phyloP scores from a whole-genome alignment of 2,329 filamentous ascomycete species.

The Alternaria tenuissima region DNA sequence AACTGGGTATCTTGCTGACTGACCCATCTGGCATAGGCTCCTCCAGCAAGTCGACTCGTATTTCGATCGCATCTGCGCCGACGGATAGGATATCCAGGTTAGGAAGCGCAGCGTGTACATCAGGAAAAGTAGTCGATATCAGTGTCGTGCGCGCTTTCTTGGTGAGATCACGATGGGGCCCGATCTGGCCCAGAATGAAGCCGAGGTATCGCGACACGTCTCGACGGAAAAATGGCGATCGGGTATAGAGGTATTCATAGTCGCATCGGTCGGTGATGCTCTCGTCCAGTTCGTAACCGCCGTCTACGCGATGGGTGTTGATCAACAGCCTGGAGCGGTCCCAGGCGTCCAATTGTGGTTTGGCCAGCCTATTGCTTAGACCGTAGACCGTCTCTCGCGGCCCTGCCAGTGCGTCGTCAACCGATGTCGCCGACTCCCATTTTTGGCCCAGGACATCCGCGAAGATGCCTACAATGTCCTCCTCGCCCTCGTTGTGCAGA shows the following conservation, averaged over 20 bases:
- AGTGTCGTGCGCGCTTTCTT: constrained; percentile 82
- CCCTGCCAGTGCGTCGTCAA: constrained; percentile 63
- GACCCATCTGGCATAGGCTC: constrained; percentile 69
- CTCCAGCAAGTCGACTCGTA: constrained; percentile 81
- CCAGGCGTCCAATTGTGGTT: constrained; percentile 65
- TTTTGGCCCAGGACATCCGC: constrained; percentile 82
- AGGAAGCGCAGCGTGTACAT: constrained; percentile 81
- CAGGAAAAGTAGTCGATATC: constrained; percentile 87
- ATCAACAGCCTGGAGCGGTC: constrained; percentile 70
- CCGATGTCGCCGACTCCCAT: constrained; percentile 65
- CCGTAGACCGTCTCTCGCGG: constrained; percentile 74
- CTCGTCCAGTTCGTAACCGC: constrained; percentile 67
- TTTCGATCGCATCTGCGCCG: constrained; percentile 84
- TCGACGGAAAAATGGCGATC: constrained; percentile 73
- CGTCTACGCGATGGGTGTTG: constrained; percentile 78
- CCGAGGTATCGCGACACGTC: constrained; percentile 82
- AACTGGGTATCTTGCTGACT: constrained; percentile 73
- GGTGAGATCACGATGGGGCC: constrained; percentile 78
- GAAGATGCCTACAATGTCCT: constrained; percentile 76
- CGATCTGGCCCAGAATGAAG: constrained; percentile 80
- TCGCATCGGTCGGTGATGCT: constrained; percentile 74
- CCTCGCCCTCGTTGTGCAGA: constrained; percentile 74
- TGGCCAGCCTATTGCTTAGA: constrained; percentile 65
- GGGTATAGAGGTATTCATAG: constrained; percentile 86
- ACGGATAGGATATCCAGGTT: constrained; percentile 89